Conservation (phyloP, 805 yeast species). For the Sugiyamaella boreocaroliniensis region DNA sequence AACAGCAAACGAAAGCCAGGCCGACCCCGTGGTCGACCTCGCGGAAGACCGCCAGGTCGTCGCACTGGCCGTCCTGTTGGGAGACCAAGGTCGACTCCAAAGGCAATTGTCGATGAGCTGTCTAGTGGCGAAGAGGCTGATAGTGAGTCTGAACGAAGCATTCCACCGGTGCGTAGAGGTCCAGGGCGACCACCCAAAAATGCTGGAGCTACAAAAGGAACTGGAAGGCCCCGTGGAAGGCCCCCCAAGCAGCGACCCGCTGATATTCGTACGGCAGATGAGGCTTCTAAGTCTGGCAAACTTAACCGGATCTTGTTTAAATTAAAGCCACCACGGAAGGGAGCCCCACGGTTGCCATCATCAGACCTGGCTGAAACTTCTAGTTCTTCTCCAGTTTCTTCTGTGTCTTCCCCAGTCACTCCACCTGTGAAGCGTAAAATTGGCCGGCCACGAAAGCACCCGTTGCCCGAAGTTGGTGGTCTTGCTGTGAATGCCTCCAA, state of each 20-base stretch:
- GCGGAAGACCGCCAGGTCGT: not conserved
- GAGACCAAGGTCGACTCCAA: not conserved
- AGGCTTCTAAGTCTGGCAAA: not conserved
- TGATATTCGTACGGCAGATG: not conserved
- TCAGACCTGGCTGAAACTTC: not conserved
- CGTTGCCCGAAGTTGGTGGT: not conserved
- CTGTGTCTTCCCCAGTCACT: not conserved
- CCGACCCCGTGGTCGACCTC: not conserved
- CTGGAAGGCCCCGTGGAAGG: conserved; percentile 4
- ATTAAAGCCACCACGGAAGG: not conserved
- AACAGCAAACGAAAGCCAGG: not conserved
- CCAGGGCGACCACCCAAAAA: conserved; percentile 2
- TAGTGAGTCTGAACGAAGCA: not conserved
- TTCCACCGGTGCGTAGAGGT: not conserved
- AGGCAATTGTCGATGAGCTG: not conserved
- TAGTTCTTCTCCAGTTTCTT: not conserved
- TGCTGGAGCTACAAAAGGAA: not conserved
- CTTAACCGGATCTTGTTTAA: not conserved
- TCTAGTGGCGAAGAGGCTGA: not conserved
- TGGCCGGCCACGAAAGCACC: not conserved
- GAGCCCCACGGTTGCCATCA: not conserved
- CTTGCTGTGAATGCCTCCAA: not conserved
- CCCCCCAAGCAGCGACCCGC: not conserved
- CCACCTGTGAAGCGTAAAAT: not conserved
- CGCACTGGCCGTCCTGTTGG: not conserved